A percentile compares a stretch with the other conserved stretches of the same genome.
These are phyloP conservation scores for Caulochytrium protostelioides DNA, from an alignment of 371 early-diverging fungal genomes.

Conservation along the genomic window DNA sequence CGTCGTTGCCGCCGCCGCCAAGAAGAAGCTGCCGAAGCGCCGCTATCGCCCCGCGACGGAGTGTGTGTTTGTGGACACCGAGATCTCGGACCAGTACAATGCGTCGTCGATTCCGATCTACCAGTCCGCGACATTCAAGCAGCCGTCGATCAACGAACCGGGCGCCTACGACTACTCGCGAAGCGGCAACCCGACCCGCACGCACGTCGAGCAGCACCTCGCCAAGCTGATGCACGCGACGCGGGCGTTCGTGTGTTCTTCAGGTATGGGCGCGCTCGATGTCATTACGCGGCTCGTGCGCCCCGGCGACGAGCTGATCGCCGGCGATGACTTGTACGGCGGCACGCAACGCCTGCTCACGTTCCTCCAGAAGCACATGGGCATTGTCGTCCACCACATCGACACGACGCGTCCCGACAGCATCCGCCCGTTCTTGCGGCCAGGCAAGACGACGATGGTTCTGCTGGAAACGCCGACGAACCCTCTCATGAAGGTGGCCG, in stretches of 20 bases:
- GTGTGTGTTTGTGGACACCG: constrained; percentile 40
- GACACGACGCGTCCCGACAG: constrained; percentile 48
- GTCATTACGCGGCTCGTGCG: constrained; percentile 55
- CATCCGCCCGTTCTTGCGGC: constrained; percentile 35
- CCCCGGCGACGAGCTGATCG: constrained; percentile 60
- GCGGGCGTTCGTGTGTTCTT: constrained; percentile 49
- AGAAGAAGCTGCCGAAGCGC: too few relatives aligned
- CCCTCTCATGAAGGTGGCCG: constrained; percentile 62
- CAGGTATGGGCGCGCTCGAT: constrained; percentile 79
- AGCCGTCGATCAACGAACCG: constrained; percentile 40
- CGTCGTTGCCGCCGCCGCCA: too few relatives aligned
- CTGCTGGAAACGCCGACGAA: constrained; percentile 78
- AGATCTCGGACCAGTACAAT: constrained; percentile 52
- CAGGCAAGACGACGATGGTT: constrained; percentile 52
- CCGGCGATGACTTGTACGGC: constrained; percentile 76
- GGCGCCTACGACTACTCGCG: constrained; percentile 86
- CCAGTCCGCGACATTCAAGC: constrained; percentile 92
- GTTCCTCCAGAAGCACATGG: constrained; percentile 40
- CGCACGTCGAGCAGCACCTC: constrained; percentile 60
- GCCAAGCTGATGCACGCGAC: constrained; percentile 65
- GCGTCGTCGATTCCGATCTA: constrained; percentile 83
- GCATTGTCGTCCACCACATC: constrained; percentile 56
- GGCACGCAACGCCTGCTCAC: constrained; percentile 65
- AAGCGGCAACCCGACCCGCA: constrained; percentile 71
- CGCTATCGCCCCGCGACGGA: constrained; percentile 65